phyloP scores from a whole-genome alignment of 2,329 filamentous ascomycete genomes.

The Neofusicoccum sp. region DNA sequence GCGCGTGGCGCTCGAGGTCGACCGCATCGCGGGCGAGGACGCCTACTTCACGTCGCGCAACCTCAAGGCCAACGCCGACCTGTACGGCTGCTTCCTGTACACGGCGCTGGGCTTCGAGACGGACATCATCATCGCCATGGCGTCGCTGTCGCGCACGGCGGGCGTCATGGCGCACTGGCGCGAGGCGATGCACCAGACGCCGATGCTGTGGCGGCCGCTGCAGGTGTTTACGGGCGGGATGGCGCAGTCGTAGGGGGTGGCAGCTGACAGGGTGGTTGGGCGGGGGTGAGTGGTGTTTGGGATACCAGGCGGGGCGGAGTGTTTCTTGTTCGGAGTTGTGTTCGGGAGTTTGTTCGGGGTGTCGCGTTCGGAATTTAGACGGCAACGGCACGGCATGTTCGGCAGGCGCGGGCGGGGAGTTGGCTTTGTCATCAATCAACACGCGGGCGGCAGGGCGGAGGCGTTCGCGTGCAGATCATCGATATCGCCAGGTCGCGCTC shows the following conservation, averaged over 20 bases:
- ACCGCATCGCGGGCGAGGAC: conserved; percentile 40
- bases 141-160: neutral
- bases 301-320: neutral
- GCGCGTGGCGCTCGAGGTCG: conserved; percentile 43
- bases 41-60: conserved; percentile 42
- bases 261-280: too few species aligned
- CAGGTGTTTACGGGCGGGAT: neutral
- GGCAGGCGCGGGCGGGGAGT: too few species aligned
- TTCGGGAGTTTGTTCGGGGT: too few species aligned
- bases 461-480: too few species aligned
- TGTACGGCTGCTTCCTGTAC: conserved; percentile 50
- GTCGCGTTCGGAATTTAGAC: too few species aligned
- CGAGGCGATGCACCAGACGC: conserved; percentile 5
- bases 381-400: too few species aligned
- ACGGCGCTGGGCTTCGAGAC: conserved; percentile 34
- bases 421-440: too few species aligned
- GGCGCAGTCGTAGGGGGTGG: neutral
- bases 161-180: conserved; percentile 9
- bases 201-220: neutral
- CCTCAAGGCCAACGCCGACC: conserved; percentile 49
- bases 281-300: too few species aligned
- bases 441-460: too few species aligned
- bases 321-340: neutral
- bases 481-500: neutral
- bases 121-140: conserved; percentile 8